Conservation (phyloP, 2,329 filamentous ascomycete species). For the Monosporascus sp. region DNA sequence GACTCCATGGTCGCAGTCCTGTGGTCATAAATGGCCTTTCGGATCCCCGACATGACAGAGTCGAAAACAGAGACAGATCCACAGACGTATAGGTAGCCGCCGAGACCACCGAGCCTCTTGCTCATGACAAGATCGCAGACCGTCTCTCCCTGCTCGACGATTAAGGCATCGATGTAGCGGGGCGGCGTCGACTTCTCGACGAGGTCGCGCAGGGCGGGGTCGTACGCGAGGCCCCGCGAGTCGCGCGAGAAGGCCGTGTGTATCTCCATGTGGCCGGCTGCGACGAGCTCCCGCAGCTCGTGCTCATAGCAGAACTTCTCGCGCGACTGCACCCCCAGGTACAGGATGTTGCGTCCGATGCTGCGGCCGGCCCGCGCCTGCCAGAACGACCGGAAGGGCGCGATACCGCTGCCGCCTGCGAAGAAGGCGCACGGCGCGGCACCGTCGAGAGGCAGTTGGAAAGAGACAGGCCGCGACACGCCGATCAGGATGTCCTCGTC, state of each 20-base stretch:
- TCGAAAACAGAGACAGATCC: slow-evolving; percentile 45
- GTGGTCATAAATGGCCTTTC: slow-evolving; percentile 50
- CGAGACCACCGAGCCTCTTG: slow-evolving; percentile 47
- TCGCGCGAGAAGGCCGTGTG: slow-evolving; percentile 49
- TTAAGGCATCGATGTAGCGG: slow-evolving; percentile 47
- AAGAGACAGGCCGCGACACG: slow-evolving; percentile 44
- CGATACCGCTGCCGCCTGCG: slow-evolving; percentile 48
- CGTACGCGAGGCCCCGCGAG: slow-evolving; percentile 39
- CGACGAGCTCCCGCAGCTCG: slow-evolving; percentile 40
- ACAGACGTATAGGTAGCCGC: slow-evolving; percentile 43
- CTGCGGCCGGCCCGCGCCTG: slow-evolving; percentile 24
- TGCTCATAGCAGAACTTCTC: slow-evolving; percentile 47
- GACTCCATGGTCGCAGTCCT: slow-evolving; percentile 46
- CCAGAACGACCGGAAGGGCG: slow-evolving; percentile 50
- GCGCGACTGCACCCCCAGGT: slow-evolving; percentile 46
- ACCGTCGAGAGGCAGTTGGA: slow-evolving; percentile 45
- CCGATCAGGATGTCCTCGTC: slow-evolving; percentile 47
- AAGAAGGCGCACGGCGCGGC: slow-evolving; percentile 48
- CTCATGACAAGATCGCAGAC: slow-evolving; percentile 52
- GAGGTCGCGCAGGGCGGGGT: slow-evolving; percentile 34
- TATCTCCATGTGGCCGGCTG: slow-evolving; percentile 44
- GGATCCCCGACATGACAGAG: slow-evolving; percentile 49
- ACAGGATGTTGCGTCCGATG: slow-evolving; percentile 42
- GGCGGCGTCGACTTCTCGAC: slow-evolving; percentile 43
- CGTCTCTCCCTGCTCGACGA: slow-evolving; percentile 43